A percentile compares a stretch with the other conserved stretches of the same genome.
Conservation (phyloP, 2,329 filamentous ascomycete genomes). For the Thelonectria discophora region DNA sequence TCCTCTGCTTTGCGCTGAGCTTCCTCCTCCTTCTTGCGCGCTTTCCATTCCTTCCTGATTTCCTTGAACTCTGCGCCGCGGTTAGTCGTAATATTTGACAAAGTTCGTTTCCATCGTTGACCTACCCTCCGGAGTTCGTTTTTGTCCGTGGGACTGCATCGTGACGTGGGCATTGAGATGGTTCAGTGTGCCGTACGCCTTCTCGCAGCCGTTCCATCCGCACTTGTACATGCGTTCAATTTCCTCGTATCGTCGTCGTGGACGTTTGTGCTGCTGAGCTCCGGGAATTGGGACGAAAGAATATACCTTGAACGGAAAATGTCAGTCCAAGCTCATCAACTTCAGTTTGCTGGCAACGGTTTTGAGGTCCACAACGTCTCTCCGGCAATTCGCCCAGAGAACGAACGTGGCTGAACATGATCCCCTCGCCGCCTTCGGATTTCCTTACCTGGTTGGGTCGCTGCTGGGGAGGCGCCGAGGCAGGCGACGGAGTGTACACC, state of each 20-base stretch:
- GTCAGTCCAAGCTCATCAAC: not conserved
- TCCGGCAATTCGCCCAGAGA: not conserved
- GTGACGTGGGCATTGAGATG: slow-evolving; percentile 98
- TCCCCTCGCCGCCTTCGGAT: not conserved
- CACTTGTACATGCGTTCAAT: slow-evolving; percentile 99
- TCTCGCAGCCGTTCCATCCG: slow-evolving; percentile 97
- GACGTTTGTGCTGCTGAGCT: slow-evolving; percentile 95
- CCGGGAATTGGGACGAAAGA: slow-evolving; percentile 98
- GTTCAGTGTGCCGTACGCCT: slow-evolving; percentile 97
- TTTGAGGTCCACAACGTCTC: not conserved
- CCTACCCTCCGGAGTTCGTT: slow-evolving; percentile 97
- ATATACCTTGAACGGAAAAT: slow-evolving; percentile 74
- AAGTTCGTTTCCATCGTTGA: not conserved
- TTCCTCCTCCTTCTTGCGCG: slow-evolving; percentile 98
- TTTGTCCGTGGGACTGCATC: slow-evolving; percentile 96
- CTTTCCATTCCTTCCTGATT: slow-evolving; percentile 99
- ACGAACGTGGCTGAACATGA: not conserved
- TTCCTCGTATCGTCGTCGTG: slow-evolving; percentile 92
- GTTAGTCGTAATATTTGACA: slow-evolving; percentile 35
- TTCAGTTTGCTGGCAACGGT: not conserved
- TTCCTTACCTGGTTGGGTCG: slow-evolving; percentile 68
- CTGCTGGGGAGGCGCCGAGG: slow-evolving; percentile 63
- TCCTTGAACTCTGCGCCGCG: slow-evolving; percentile 88
- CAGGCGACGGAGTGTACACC: slow-evolving; percentile 65
- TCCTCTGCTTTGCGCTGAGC: slow-evolving; percentile 88